These are phyloP conservation scores for Solanum chiquidenum DNA, from an alignment of 257 asterid species.

Conservation along the genomic window DNA sequence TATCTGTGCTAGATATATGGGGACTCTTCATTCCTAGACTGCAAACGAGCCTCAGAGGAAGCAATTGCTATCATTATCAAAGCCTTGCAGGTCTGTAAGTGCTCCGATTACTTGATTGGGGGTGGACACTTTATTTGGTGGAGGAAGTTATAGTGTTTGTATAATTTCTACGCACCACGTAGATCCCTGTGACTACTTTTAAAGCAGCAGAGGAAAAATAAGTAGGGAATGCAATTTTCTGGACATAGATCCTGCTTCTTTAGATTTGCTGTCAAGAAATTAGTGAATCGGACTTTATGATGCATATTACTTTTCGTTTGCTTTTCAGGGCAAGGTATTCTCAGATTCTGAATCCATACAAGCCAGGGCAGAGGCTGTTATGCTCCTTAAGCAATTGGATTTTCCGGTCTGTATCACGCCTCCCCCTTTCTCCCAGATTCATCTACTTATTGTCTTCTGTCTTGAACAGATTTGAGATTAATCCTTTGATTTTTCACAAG, in stretches of 20 bases:
- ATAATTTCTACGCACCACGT: neutral
- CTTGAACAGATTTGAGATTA: neutral
- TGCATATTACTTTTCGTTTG: neutral
- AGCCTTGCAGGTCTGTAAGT: constrained; percentile 54
- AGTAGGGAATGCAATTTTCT: neutral
- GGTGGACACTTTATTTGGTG: neutral
- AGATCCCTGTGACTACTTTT: neutral
- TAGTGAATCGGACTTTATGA: neutral
- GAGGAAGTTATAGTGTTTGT: neutral
- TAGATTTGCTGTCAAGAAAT: neutral
- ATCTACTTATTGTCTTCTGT: neutral
- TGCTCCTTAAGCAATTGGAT: constrained; percentile 95
- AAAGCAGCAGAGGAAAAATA: neutral
- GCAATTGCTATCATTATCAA: constrained; percentile 54
- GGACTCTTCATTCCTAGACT: constrained; percentile 89
- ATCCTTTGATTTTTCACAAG: neutral
- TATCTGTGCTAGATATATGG: constrained; percentile 65
- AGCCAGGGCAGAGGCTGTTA: constrained; percentile 96
- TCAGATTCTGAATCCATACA: constrained; percentile 97
- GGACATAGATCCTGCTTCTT: neutral
- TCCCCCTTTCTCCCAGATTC: neutral
- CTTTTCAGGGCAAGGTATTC: constrained; percentile 79
- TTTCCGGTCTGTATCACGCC: constrained; percentile 53
- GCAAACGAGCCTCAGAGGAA: constrained; percentile 88
- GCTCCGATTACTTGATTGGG: neutral